These are phyloP conservation scores for Cryptomeria japonica DNA, from an alignment of 75 land plant species.

Conservation along the genomic window DNA sequence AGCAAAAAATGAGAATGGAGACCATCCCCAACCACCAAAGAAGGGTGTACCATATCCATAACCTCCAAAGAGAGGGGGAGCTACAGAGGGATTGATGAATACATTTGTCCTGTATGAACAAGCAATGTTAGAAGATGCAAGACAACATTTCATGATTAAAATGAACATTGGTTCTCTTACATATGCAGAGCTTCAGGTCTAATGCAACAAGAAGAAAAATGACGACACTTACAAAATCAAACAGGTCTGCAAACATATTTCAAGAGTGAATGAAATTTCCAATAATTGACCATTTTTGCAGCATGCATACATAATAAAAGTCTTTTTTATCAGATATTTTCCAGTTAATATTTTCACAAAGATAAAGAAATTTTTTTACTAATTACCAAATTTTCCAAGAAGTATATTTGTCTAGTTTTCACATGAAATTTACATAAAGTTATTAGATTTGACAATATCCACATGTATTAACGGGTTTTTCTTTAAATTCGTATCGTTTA, in stretches of 20 bases:
- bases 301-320: no score
- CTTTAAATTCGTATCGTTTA: not conserved
- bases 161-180: not conserved
- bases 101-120: constrained; percentile 70
- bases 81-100: constrained; percentile 66
- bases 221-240: not conserved
- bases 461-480: not conserved
- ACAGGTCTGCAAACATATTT: not conserved
- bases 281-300: not conserved
- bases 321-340: not conserved
- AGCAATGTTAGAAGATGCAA: not conserved
- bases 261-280: not conserved
- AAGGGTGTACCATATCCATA: constrained; percentile 69
- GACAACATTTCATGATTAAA: not conserved
- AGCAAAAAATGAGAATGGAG: constrained; percentile 78
- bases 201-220: not conserved
- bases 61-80: constrained; percentile 79
- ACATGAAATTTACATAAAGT: not conserved
- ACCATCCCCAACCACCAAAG: constrained; percentile 90
- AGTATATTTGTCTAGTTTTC: not conserved
- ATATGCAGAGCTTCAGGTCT: not conserved
- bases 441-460: not conserved
- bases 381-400: not conserved
- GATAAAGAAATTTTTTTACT: not conserved
- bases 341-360: no score